These are phyloP conservation scores for Camelina neglecta DNA, from an alignment of 345 rosid genomes.

Conservation along the genomic window DNA sequence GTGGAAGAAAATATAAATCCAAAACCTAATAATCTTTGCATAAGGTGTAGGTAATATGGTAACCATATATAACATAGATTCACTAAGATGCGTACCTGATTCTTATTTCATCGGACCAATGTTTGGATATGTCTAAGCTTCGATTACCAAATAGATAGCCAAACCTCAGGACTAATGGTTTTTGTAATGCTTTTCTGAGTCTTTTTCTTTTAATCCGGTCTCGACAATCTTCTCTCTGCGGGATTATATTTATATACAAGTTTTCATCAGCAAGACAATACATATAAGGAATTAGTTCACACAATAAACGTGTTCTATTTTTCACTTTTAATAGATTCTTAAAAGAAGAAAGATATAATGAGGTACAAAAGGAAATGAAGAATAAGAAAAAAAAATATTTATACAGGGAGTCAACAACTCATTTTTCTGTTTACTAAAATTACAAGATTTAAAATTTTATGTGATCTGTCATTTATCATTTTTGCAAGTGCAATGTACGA, in stretches of 20 bases:
- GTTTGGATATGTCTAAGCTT: neutral
- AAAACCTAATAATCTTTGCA: neutral
- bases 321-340: neutral
- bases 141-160: neutral
- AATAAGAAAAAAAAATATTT: neutral
- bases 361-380: neutral
- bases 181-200: neutral
- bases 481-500: neutral
- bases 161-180: neutral
- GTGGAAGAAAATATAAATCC: neutral
- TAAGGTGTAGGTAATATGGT: neutral
- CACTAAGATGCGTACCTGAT: neutral
- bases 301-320: neutral
- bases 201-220: neutral
- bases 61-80: neutral
- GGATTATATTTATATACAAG: neutral
- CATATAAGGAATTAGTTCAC: neutral
- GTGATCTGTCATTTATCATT: neutral
- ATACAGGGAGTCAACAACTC: neutral
- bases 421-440: neutral
- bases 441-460: neutral
- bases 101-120: neutral
- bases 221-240: neutral
- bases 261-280: neutral
- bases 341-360: neutral